A percentile compares a stretch with the other conserved stretches of the same genome.
These are phyloP conservation scores for Phytophthora hybrid DNA, from an alignment of 352 stramenopile species.

Conservation along the genomic window DNA sequence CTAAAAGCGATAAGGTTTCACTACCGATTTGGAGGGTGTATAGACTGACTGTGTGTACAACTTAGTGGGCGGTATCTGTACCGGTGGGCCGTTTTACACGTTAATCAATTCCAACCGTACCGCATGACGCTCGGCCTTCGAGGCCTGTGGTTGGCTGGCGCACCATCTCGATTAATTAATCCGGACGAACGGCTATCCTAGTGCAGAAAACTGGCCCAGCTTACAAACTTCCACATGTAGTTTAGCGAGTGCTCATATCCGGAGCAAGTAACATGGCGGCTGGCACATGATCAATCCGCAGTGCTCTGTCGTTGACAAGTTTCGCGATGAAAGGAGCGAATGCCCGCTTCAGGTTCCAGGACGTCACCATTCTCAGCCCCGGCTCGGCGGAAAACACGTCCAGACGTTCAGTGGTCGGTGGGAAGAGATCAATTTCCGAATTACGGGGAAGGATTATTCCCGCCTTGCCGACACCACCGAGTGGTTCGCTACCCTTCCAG, in stretches of 20 bases:
- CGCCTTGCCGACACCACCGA: neutral
- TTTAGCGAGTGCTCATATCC: neutral
- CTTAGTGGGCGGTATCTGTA: too few relatives aligned
- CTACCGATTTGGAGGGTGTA: too few relatives aligned
- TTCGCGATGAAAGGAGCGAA: neutral
- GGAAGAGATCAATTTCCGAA: neutral
- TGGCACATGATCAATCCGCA: constrained; percentile 1
- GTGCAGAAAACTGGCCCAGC: neutral
- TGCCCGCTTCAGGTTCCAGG: neutral
- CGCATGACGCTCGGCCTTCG: neutral
- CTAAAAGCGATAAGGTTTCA: too few relatives aligned
- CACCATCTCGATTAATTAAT: constrained; percentile 3
- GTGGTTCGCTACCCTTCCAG: neutral
- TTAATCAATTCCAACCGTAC: neutral
- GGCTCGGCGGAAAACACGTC: neutral
- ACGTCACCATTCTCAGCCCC: neutral
- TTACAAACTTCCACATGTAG: neutral
- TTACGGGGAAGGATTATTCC: neutral
- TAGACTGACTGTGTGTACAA: too few relatives aligned
- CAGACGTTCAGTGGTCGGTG: neutral
- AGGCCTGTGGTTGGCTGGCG: neutral
- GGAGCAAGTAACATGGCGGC: constrained; percentile 2
- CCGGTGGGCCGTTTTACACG: neutral
- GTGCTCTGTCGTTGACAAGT: neutral
- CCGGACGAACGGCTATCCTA: neutral